phyloP scores from a whole-genome alignment of 2,329 filamentous ascomycete genomes.

The Monosporascus sp. region DNA sequence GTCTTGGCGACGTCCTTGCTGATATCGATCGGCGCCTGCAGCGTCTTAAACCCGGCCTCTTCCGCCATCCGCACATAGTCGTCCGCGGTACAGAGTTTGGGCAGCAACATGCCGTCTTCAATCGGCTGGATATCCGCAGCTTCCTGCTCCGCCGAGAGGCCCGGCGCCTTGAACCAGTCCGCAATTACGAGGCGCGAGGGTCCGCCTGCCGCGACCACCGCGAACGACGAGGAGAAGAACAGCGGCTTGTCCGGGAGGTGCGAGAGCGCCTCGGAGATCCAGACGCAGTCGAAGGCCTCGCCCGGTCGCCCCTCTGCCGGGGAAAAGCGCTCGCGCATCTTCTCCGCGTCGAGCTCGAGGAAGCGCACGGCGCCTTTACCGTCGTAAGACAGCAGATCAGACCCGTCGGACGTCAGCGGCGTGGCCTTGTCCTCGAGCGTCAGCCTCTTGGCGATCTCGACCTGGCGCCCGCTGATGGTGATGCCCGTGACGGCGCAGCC shows the following conservation, averaged over 20 bases:
- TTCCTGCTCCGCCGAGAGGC: constrained; percentile 34
- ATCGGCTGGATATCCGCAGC: constrained; percentile 53
- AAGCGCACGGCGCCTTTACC: constrained; percentile 41
- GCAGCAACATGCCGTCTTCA: constrained; percentile 58
- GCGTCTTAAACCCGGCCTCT: constrained; percentile 40
- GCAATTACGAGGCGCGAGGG: constrained; percentile 47
- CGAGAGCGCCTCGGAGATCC: constrained; percentile 58
- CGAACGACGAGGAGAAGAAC: constrained; percentile 50
- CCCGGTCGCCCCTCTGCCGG: constrained; percentile 12
- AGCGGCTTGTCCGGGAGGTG: constrained; percentile 55
- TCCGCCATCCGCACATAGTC: constrained; percentile 48
- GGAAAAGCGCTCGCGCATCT: constrained; percentile 49
- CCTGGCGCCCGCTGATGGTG: constrained; percentile 55
- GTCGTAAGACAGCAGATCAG: constrained; percentile 2
- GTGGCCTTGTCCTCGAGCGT: constrained; percentile 30
- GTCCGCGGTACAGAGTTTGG: constrained; percentile 48
- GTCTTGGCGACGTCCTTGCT: constrained; percentile 54
- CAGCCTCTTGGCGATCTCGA: constrained; percentile 51
- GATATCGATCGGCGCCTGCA: constrained; percentile 48
- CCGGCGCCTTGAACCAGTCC: constrained; percentile 56
- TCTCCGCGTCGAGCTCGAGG: constrained; percentile 56
- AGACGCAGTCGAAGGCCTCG: constrained; percentile 47
- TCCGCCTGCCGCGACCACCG: constrained; percentile 42
- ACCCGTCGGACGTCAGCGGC: not conserved
- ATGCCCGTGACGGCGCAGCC: constrained; percentile 53